Conservation (phyloP, 495 filamentous ascomycete genomes). For the Trichocladium uniseriatum region DNA sequence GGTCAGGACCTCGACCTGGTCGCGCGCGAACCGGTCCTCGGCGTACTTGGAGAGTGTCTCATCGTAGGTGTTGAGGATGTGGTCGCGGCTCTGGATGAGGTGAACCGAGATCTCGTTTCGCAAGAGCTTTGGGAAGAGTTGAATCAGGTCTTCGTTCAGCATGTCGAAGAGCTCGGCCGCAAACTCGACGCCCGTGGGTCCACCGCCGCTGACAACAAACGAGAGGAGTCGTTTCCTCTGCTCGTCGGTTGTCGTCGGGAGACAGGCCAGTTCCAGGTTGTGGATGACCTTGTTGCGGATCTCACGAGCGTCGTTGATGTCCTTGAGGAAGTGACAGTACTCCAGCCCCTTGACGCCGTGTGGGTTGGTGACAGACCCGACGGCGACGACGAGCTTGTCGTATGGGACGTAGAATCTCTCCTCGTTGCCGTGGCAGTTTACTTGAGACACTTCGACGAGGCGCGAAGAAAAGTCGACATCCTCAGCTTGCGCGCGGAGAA, state of each 20-base stretch:
- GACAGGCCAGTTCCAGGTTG: conserved; percentile 86
- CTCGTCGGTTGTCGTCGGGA: conserved; percentile 84
- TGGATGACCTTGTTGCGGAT: conserved; percentile 87
- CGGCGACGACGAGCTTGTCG: conserved; percentile 93
- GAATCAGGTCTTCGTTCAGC: conserved; percentile 85
- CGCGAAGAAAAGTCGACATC: conserved; percentile 87
- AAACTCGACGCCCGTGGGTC: conserved; percentile 95
- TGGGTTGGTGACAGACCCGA: conserved; percentile 86
- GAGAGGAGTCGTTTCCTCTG: conserved; percentile 81
- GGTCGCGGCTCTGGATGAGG: conserved; percentile 82
- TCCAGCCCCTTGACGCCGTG: conserved; percentile 95
- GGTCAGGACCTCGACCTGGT: conserved; percentile 81
- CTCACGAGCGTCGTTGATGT: conserved; percentile 77
- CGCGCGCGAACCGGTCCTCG: conserved; percentile 81
- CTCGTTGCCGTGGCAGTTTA: conserved; percentile 57
- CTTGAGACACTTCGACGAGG: conserved; percentile 75
- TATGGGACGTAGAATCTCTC: conserved; percentile 90
- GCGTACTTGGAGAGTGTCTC: conserved; percentile 88
- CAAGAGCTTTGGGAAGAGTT: conserved; percentile 76
- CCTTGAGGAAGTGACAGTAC: conserved; percentile 88
- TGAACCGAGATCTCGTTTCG: conserved; percentile 97
- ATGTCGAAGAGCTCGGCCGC: conserved; percentile 94
- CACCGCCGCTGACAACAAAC: conserved; percentile 90
- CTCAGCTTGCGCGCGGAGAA: conserved; percentile 74
- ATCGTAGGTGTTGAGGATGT: conserved; percentile 98